Base-by-base conservation (phyloP, 495 filamentous ascomycete species). In the Halenospora varia region DNA sequence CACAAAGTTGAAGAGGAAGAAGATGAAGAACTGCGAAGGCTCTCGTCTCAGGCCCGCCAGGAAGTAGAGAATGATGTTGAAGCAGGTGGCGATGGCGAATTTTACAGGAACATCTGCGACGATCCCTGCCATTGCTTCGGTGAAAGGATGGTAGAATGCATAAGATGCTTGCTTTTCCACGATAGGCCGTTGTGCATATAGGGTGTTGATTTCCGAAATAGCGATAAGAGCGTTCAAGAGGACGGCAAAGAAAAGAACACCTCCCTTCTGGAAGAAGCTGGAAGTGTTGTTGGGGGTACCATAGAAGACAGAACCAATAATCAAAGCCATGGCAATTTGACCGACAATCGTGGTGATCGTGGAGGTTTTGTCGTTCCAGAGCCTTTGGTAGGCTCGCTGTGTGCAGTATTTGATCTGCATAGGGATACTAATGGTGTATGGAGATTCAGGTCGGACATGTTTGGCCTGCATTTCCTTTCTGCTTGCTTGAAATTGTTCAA, bases 61-160 rank as follows among this genome's bases (percentile, higher is more conserved):
- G 72, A 96, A 96, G 72, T 97, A 97, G 47, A 96, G 70, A 4
- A 84, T 83, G 0, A 90, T 20, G 29, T 59, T 61, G 56, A 69
- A 66, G 55, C 63, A 51, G 51, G 62, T 57, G 35, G 53, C 62
- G 29, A 63, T 61, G 15, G 52, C 26, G 51, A 66, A 60, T 23
- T 63, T 60, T 70, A 92, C 89, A 0, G 92, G 92, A 25, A 87
- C 73, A 56, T 88, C 85, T 3, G 75, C 72, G 0, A 87, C 73
- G 19, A 87, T 76, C 0, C 77, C 77, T 10, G 80, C 84, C 2
- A 84, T 62, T 0, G 81, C 79, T 60, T 87, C 83, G 2, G 82
- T 74, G 29, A 78, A 77, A 0, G 86, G 84, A 53, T 82, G 82
- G 19, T 86, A 86, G 64, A 88, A 82, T n/a, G 82, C 80, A 57